Conservation (phyloP, 2,329 filamentous ascomycete genomes). For the Zasmidium angulare region DNA sequence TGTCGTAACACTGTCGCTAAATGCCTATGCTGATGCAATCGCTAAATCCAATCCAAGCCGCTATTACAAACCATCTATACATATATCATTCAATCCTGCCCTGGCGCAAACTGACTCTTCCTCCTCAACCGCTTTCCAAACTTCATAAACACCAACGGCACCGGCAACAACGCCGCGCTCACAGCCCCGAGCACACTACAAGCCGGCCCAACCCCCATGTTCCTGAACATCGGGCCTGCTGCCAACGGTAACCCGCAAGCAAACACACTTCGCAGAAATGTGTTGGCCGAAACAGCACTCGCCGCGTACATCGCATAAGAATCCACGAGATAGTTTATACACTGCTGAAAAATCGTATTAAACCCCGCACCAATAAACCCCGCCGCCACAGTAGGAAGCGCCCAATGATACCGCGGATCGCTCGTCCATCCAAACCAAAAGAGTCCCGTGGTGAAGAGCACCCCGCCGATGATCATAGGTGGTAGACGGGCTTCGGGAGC, state of each 20-base stretch:
- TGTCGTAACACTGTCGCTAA: no score
- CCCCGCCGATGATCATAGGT: constrained; percentile 47
- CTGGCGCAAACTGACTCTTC: not conserved
- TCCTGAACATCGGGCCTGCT: constrained; percentile 42
- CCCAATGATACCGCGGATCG: constrained; percentile 38
- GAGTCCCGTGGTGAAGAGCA: constrained; percentile 37
- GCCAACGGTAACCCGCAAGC: constrained; percentile 40
- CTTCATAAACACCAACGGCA: constrained; percentile 31
- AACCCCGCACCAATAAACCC: constrained; percentile 49
- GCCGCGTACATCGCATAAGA: constrained; percentile 43
- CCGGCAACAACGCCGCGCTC: constrained; percentile 41
- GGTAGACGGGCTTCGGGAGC: constrained; percentile 41
- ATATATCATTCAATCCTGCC: not conserved
- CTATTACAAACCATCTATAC: no score
- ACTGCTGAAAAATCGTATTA: constrained; percentile 50
- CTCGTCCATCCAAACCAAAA: constrained; percentile 24
- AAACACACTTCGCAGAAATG: constrained; percentile 47
- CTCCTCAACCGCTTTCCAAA: not conserved
- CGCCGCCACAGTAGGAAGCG: constrained; percentile 37
- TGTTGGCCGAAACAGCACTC: constrained; percentile 51
- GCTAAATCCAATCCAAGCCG: no score
- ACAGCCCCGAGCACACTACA: constrained; percentile 44
- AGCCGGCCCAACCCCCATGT: constrained; percentile 44
- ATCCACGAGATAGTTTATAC: constrained; percentile 48
- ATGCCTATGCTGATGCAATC: no score